Base-by-base conservation (phyloP, 2,329 filamentous ascomycete species). In the Thelonectria blattea region DNA sequence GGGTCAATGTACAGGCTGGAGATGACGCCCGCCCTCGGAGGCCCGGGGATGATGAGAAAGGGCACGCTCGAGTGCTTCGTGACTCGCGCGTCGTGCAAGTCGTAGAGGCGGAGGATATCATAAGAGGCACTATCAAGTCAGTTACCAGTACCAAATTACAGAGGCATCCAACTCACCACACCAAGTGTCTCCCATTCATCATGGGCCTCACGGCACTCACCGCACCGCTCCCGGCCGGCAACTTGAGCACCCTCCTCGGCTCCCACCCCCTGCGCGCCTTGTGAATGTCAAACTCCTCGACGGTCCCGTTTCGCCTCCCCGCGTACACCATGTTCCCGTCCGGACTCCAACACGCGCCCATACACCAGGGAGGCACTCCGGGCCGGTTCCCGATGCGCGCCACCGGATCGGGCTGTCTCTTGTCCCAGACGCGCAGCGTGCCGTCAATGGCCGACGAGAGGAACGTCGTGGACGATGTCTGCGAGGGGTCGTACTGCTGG, bases 281-380 rank as follows among this genome's bases (percentile, higher is more conserved):
- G 73, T 95, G 92, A 17, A 99, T 82, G 71, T 88, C 92, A 76
- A 91, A 99, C 76, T 99, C 95, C 68, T 99, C 95, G 0, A 99
- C 95, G 0, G 92, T 96, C 52, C 92, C 86, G 75, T 98, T 98
- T 59, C 95, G 85, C 27, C 95, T 84, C 0, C 95, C 95, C 0
- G 91, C 93, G 76, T 97, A 99, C 69, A 99, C 93, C 76, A 87
- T 92, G 76, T 98, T 98, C 14, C 95, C 95, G 73, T 97, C 91
- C 0, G 93, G 93, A 56, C 91, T 94, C 95, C 95, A 99, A 79
- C 93, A 97, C 1, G 93, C 92, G 66, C 92, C 93, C 88, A 97
- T 97, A 76, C 94, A 98, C 94, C 94, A 99, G 0, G 94, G 95
- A 1, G 95, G 94, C 1, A 92, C 91, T 17, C 88, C 88, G 11